Evolutionary conservation across 192 early-diverging fungal species (phyloP), one percentile per base, ranked within the genome.

Genomic region (Allomyces javanicus): DNA sequence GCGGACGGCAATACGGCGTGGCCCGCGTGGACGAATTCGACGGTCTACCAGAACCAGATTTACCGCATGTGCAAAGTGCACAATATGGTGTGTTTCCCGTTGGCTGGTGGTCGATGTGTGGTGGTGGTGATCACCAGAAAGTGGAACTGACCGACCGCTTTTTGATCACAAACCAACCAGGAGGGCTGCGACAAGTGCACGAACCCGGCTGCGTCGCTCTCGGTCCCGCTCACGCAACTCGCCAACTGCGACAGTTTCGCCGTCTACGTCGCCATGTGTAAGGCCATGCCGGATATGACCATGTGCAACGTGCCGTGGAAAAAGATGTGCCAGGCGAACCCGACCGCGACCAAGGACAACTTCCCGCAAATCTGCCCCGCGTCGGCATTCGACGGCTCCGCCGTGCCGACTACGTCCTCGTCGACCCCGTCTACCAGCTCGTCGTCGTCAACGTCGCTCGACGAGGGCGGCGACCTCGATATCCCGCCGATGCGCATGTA

Each of bases 401-500:
- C 33, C 33, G 33, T 40, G 4, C 33, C 33, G 4, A 9, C 33
- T 0, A 40, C 33, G 4, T 9, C 5, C 4, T 0, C 33, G 33
- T 9, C 33, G 33, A 7, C 33, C 33, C 2, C 33, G 4, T 40
- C 33, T 7, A 66, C 10, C 40, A 64, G 64, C 64, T 74, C 62
- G 65, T 67, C 33, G 33, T 40, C 33, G 33, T 40, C 33, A 3
- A 40, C 33, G 33, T 40, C 33, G 33, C 33, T 40, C 33, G 33
- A 40, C 33, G 33, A 40, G 33, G 33, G 33, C 33, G 33, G 33
- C 2, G 33, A 23, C 43, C 62, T n/a, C 25, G 64, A 62, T 62
- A 69, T 69, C 27, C 70, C 72, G 3, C 81, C 82, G 11, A 87
- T 87, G 85, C 68, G 70, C 64, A 85, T 87, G 86, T 85, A 71